Evolutionary conservation across 768 basidiomycete species (phyloP), one percentile per base, ranked within the genome.

Genomic region (Termitomyces eurrhizus): DNA sequence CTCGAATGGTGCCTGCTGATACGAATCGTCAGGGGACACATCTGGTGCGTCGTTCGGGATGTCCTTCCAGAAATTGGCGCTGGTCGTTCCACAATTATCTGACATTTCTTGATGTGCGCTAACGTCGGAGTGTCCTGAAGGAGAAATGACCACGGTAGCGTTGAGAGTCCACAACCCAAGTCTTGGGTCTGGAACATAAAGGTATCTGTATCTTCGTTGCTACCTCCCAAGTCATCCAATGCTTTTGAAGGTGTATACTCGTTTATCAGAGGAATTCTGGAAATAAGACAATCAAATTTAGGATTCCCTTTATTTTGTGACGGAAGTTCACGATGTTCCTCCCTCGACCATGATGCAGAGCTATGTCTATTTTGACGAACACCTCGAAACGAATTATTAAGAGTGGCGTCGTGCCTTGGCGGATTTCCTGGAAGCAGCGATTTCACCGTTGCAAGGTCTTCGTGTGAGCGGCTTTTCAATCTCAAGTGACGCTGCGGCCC

Each of bases 401-500:
- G n/a, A n/a, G n/a, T n/a, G n/a, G n/a, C n/a, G n/a, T n/a, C 37
- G 59, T 8, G 58, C 51, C 32, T 44, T 56, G 14, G 14, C 16
- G 46, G 39, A 21, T 7, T 55, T 26, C 41, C 1, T 41, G 18
- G n/a, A 35, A 55, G 51, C 51, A 51, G 51, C 49, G 29, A 18
- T 0, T 29, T 39, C 57, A 18, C 52, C 45, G n/a, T 51, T 56
- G 60, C 13, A 26, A 7, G 39, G 9, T 36, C 37, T 41, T 39
- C 50, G 56, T 50, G 45, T 16, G 24, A 29, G 41, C 14, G 42
- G n/a, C 36, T 59, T 48, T 16, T 36, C n/a, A 16, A 14, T 14
- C 18, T 58, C 54, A 8, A 57, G 14, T 2, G 62, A 56, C 9
- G 63, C 65, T 13, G 58, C 63, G 18, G 63, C 65, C 62, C 61